Base-by-base conservation (phyloP, 2,329 filamentous ascomycete species). In the Exophiala bonariae region DNA sequence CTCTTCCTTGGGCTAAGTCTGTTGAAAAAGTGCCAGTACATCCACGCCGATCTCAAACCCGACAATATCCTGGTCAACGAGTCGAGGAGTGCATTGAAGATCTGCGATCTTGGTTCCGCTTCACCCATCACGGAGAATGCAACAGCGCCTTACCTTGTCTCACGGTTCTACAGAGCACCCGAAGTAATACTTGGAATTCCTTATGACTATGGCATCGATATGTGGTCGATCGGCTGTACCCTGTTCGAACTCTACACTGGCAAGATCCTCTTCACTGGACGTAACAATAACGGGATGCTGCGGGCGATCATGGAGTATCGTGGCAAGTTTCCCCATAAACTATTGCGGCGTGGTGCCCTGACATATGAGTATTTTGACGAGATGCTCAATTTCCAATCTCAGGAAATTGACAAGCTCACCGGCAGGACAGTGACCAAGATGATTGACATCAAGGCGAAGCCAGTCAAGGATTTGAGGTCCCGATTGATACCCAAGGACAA, bases 271-370 rank as follows among this genome's bases (percentile, higher is more conserved):
- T 99, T 99, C 66, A 90, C 89, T 1, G 93, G 93, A 49, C 82
- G 88, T 56, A 93, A 89, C 71, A 99, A 99, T 74, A 99, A 99
- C 64, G 90, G 96, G 72, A 99, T 99, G 93, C 81, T 99, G 50
- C 87, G 89, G 55, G 85, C 87, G 16, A 96, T 99, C 60, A 95
- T 96, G 84, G 92, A 99, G 65, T 90, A 92, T 60, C 85, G 95
- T 38, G 93, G 93, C 61, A 95, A 91, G 68, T 85, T 96, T 54
- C 91, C 89, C 22, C 83, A 87, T 37, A 96, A 96, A 68, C 77
- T 96, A 53, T 84, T 96, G 61, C 89, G 89, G 60, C 86, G 87
- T 42, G 89, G 91, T 2, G 79, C 89, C 55, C 78, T 95, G 51
- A 82, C 85, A 11, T 78, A 79, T 33, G 74, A 85, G 62, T 88